Base-by-base conservation (phyloP, 352 stramenopile species). In the Lagenidium sp. region DNA sequence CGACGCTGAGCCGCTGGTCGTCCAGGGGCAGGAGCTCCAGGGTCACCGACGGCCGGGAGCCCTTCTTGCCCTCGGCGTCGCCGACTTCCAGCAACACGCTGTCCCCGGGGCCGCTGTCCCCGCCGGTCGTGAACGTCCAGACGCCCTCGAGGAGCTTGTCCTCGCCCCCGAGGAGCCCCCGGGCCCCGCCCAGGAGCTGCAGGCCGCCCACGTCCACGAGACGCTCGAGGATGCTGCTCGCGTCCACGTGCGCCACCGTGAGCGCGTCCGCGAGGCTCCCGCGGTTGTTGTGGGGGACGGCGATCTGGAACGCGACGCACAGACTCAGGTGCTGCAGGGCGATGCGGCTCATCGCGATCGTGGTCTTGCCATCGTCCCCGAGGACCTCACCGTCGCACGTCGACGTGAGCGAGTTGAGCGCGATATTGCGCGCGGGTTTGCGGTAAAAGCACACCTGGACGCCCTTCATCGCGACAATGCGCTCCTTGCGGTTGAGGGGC, bases 21-120 rank as follows among this genome's bases (percentile, higher is more conserved):
- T 73, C 57, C 5, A 82, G 52, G 5, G 71, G 59, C 2, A 66
- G 24, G 10, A 85, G 40, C 19, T 73, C 67, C 4, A 79, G 25
- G 13, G 56, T 55, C 15, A 78, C 25, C 4, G 31, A 48, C 1
- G 71, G 68, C 8, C 60, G 35, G 0, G 55, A 57, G 4, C 56
- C 47, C 4, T 53, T 45, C 16, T 50, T 36, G 0, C 54, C 62
- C 18, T 47, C 36, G n/a, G 31, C 16, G 23, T 73, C 55, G 11
- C 64, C 48, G 16, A 79, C 48, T 7, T 67, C 41, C 12, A 74
- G 23, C 4, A n/a, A n/a, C n/a, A n/a, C n/a, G n/a, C n/a, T n/a
- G n/a, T n/a, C n/a, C n/a, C 10, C n/a, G n/a, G n/a, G n/a, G n/a
- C n/a, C n/a, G n/a, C n/a, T n/a, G n/a, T n/a, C n/a, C n/a, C n/a